Percentiles rank a stretch among this genome's conserved stretches.
phyloP scores from a whole-genome alignment of 192 early-diverging fungal species.

The Chytriomyces sp. region DNA sequence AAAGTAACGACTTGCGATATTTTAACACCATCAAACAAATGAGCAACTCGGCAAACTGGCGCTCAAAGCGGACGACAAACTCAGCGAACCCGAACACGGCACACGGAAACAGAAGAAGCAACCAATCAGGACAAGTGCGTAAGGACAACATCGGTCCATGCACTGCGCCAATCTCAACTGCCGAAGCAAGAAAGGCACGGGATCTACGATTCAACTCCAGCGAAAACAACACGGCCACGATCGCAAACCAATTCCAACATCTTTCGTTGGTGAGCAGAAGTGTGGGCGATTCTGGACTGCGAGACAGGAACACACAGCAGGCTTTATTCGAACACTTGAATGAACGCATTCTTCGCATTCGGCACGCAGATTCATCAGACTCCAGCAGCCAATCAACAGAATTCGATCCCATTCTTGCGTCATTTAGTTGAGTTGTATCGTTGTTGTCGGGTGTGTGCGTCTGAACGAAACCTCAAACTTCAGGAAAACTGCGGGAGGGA shows the following conservation, averaged over 20 bases:
- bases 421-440: not conserved
- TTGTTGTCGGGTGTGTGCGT: not conserved
- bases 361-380: too few relatives aligned
- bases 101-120: too few relatives aligned
- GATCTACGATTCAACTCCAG: not conserved
- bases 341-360: not conserved
- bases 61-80: too few relatives aligned
- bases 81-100: too few relatives aligned
- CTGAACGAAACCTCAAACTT: not conserved
- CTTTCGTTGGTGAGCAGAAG: not conserved
- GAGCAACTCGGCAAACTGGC: too few relatives aligned
- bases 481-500: slow-evolving; percentile 51
- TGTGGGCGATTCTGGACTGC: not conserved
- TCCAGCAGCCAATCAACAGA: too few relatives aligned
- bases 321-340: slow-evolving; percentile 2
- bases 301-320: not conserved
- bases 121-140: too few relatives aligned
- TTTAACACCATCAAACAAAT: too few relatives aligned
- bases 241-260: not conserved
- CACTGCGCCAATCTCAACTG: too few relatives aligned
- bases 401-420: not conserved
- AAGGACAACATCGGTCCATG: too few relatives aligned
- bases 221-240: not conserved
- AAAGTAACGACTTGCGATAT: too few relatives aligned
- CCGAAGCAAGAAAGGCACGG: too few relatives aligned